These are phyloP conservation scores for Penicillium paradoxum DNA, from an alignment of 495 filamentous ascomycete species.

Conservation along the genomic window DNA sequence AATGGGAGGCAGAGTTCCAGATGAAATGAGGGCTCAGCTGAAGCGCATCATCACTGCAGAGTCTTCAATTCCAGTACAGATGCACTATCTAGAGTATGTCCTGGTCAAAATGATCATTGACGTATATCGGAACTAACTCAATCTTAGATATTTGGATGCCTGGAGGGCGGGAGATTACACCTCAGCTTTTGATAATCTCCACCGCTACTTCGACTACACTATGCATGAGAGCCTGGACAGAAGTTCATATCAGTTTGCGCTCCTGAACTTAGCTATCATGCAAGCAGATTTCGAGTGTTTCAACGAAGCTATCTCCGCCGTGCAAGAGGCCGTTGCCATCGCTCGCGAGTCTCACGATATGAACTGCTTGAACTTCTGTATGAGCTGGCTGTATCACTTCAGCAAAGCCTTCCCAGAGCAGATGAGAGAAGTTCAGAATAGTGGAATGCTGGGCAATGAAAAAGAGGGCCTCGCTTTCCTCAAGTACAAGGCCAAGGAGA, in stretches of 20 bases:
- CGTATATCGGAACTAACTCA: slow-evolving; percentile 4
- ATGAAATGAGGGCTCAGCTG: slow-evolving; percentile 61
- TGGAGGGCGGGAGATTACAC: slow-evolving; percentile 91
- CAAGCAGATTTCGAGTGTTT: slow-evolving; percentile 95
- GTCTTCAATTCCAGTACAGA: slow-evolving; percentile 62
- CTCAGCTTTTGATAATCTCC: slow-evolving; percentile 82
- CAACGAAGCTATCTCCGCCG: slow-evolving; percentile 82
- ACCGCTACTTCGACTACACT: slow-evolving; percentile 95
- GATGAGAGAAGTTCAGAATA: slow-evolving; percentile 63
- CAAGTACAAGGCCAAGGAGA: slow-evolving; percentile 82
- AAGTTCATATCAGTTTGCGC: slow-evolving; percentile 90
- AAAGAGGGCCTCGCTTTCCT: slow-evolving; percentile 79
- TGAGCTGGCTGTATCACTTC: slow-evolving; percentile 98
- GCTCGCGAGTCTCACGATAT: slow-evolving; percentile 90
- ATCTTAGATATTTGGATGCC: slow-evolving; percentile 70
- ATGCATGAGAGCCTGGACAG: slow-evolving; percentile 77
- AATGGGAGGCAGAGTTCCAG: slow-evolving; percentile 64
- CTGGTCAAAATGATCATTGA: not conserved
- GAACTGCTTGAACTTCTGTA: slow-evolving; percentile 87
- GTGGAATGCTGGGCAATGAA: slow-evolving; percentile 69
- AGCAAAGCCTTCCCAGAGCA: slow-evolving; percentile 76
- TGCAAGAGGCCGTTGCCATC: slow-evolving; percentile 87
- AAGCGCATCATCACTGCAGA: slow-evolving; percentile 60
- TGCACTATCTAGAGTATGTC: slow-evolving; percentile 69
- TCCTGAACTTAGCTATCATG: slow-evolving; percentile 89